A percentile compares a stretch with the other conserved stretches of the same genome.
Evolutionary conservation across 2,329 filamentous ascomycete species (phyloP).

Genomic region (Remersonia thermophila): DNA sequence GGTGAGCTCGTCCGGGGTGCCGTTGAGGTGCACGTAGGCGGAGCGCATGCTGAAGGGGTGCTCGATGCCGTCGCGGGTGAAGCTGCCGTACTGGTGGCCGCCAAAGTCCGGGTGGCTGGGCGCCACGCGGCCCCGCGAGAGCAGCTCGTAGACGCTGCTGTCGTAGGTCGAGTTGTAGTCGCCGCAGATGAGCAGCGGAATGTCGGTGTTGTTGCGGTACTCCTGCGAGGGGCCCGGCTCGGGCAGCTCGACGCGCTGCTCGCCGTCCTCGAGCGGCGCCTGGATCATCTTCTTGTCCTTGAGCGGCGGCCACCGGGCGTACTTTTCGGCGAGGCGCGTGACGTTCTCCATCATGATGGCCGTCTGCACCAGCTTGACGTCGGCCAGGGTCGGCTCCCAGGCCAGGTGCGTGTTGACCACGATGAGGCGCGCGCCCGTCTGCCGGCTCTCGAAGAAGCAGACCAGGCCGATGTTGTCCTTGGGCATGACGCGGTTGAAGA

Average conservation of each 20-base stretch:
- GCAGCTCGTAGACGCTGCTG: conserved; percentile 83
- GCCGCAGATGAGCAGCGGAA: conserved; percentile 82
- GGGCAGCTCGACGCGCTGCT: conserved; percentile 37
- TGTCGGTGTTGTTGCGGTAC: conserved; percentile 74
- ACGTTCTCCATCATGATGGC: conserved; percentile 91
- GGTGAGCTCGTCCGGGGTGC: conserved; percentile 69
- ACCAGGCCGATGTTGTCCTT: conserved; percentile 94
- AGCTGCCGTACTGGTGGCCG: conserved; percentile 78
- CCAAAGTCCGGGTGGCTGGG: conserved; percentile 71
- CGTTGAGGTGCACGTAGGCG: conserved; percentile 70
- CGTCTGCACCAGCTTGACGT: conserved; percentile 94
- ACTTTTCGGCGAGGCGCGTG: conserved; percentile 74
- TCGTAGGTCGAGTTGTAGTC: conserved; percentile 88
- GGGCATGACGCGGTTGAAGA: conserved; percentile 97
- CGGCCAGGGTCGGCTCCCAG: conserved; percentile 82
- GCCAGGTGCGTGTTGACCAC: conserved; percentile 89
- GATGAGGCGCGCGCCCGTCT: conserved; percentile 82
- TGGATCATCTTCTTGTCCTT: conserved; percentile 63
- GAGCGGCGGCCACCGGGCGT: conserved; percentile 64
- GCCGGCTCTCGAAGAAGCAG: conserved; percentile 81
- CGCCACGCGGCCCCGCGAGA: conserved; percentile 66
- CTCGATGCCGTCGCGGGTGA: conserved; percentile 81
- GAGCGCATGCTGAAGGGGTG: conserved; percentile 93
- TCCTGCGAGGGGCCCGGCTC: conserved; percentile 73
- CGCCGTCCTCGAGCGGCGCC: conserved; percentile 32